phyloP scores from a whole-genome alignment of 2,329 filamentous ascomycete genomes.

The Exophiala viscosa region DNA sequence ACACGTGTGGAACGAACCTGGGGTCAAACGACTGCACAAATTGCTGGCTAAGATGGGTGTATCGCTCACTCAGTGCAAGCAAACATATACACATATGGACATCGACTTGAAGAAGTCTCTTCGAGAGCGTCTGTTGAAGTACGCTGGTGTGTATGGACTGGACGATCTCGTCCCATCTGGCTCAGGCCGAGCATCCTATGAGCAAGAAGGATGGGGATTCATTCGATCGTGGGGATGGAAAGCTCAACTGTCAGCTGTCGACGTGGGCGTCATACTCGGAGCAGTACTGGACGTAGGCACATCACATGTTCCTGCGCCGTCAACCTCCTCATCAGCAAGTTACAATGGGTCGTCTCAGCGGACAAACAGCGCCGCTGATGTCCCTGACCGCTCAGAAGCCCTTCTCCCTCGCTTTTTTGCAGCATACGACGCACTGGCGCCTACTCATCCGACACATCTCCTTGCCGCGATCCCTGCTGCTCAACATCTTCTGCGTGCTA shows the following conservation, averaged over 20 bases:
- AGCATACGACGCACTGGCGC: constrained; percentile 56
- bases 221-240: constrained; percentile 97
- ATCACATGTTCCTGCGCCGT: background rate
- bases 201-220: constrained; percentile 93
- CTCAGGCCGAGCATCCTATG: constrained; percentile 63
- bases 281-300: constrained; percentile 85
- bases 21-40: constrained; percentile 85
- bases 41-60: constrained; percentile 97
- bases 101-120: constrained; percentile 90
- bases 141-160: constrained; percentile 87
- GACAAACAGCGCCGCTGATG: constrained; percentile 15
- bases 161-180: constrained; percentile 87
- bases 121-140: constrained; percentile 80
- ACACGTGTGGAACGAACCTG: constrained; percentile 90
- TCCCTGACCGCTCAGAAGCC: constrained; percentile 24
- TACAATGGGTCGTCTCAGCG: constrained; percentile 17
- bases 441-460: constrained; percentile 48
- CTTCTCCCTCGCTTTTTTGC: constrained; percentile 53
- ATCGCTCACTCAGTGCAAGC: constrained; percentile 86
- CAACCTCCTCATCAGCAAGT: constrained; percentile 2
- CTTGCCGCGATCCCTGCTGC: constrained; percentile 77
- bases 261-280: constrained; percentile 88
- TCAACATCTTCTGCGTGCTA: constrained; percentile 84
- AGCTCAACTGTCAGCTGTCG: constrained; percentile 85
- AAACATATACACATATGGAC: constrained; percentile 97